phyloP scores from a whole-genome alignment of 1,139 yeast species.

The Blastobotrys illinoisensis region DNA sequence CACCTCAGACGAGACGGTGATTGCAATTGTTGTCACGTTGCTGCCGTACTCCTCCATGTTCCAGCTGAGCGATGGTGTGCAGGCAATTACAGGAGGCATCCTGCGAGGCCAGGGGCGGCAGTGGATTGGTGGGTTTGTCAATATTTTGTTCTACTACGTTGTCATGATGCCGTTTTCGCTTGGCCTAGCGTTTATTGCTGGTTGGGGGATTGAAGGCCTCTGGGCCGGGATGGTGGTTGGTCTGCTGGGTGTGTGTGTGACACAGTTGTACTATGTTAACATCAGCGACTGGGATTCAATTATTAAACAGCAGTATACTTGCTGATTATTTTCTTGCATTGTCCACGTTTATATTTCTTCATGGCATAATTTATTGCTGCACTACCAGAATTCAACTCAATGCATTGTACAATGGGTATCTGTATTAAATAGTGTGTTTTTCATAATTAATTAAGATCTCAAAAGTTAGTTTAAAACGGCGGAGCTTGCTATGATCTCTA shows the following conservation, averaged over 20 bases:
- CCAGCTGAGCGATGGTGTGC: conserved; percentile 74
- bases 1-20: conserved; percentile 60
- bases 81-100: conserved; percentile 78
- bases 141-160: conserved; percentile 65
- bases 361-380: too few relatives aligned
- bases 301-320: not conserved
- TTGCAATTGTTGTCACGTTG: conserved; percentile 43
- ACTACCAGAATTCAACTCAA: too few relatives aligned
- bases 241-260: conserved; percentile 18
- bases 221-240: conserved; percentile 80
- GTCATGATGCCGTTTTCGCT: conserved; percentile 71
- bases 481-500: too few relatives aligned
- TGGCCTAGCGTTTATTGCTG: conserved; percentile 51
- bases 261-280: conserved; percentile 8
- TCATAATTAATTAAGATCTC: too few relatives aligned
- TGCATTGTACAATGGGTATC: too few relatives aligned
- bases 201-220: conserved; percentile 55
- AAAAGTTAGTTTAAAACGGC: too few relatives aligned
- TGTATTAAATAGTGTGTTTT: too few relatives aligned
- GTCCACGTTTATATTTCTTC: too few relatives aligned
- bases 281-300: conserved; percentile 10
- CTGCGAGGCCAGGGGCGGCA: conserved; percentile 87
- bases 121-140: conserved; percentile 73
- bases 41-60: conserved; percentile 70
- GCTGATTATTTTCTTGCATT: not conserved